Percentiles rank a stretch among this genome's conserved stretches.
Conservation (phyloP, 352 stramenopile genomes). For the Pythium sukuiense region DNA sequence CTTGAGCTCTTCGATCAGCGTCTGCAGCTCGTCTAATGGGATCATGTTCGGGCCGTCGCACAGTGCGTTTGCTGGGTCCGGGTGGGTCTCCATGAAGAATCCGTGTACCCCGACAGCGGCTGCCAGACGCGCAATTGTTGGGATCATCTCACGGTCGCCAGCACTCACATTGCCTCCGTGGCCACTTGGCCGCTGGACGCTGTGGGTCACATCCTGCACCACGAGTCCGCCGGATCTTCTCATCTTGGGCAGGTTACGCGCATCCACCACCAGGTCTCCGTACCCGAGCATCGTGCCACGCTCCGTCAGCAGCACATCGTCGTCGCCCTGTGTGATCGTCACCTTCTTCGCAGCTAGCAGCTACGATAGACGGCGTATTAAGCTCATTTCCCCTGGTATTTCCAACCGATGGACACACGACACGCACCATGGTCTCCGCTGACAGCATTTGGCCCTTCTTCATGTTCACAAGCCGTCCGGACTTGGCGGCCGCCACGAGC, state of each 20-base stretch:
- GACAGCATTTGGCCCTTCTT: slow-evolving; percentile 90
- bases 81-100: slow-evolving; percentile 90
- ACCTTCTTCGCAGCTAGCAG: slow-evolving; percentile 77
- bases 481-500: slow-evolving; percentile 70
- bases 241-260: slow-evolving; percentile 79
- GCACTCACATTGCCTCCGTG: slow-evolving; percentile 50
- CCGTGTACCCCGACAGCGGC: slow-evolving; percentile 84
- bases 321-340: slow-evolving; percentile 53
- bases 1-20: slow-evolving; percentile 71
- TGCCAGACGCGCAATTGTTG: slow-evolving; percentile 83
- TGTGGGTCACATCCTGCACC: slow-evolving; percentile 88
- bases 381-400: background rate
- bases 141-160: slow-evolving; percentile 79
- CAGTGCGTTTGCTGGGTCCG: slow-evolving; percentile 55
- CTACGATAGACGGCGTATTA: slow-evolving; percentile 30
- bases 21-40: slow-evolving; percentile 62
- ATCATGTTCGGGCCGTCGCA: slow-evolving; percentile 79
- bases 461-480: slow-evolving; percentile 80
- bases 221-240: slow-evolving; percentile 58
- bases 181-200: slow-evolving; percentile 70
- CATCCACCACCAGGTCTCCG: slow-evolving; percentile 84
- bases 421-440: slow-evolving; percentile 71
- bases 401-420: background rate
- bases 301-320: slow-evolving; percentile 83
- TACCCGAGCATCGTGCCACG: slow-evolving; percentile 89